These are phyloP conservation scores for Xylariaceae sp. DNA, from an alignment of 2,329 filamentous ascomycete genomes.

Conservation along the genomic window DNA sequence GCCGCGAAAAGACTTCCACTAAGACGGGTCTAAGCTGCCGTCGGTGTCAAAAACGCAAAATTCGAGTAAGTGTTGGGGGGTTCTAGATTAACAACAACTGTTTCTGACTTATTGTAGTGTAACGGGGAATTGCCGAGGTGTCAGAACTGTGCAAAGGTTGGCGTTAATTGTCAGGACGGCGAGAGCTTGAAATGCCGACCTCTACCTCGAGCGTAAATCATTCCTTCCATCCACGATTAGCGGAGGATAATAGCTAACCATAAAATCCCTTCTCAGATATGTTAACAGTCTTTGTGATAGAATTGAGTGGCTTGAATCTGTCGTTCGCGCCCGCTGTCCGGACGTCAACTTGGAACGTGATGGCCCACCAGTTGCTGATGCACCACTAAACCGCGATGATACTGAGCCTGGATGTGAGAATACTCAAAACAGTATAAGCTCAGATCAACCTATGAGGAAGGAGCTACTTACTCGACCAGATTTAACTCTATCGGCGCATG, in stretches of 20 bases:
- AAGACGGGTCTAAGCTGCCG: slow-evolving; percentile 21
- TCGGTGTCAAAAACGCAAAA: slow-evolving; percentile 56
- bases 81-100: no score
- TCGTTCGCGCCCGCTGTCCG: slow-evolving; percentile 49
- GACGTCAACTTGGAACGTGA: slow-evolving; percentile 46
- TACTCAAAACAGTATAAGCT: background rate
- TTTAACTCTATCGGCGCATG: background rate
- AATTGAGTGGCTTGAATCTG: slow-evolving; percentile 53
- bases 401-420: slow-evolving; percentile 22
- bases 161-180: slow-evolving; percentile 23
- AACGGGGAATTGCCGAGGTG: slow-evolving; percentile 26
- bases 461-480: background rate
- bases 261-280: slow-evolving; percentile 1
- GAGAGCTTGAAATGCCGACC: slow-evolving; percentile 23
- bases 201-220: slow-evolving; percentile 49
- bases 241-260: background rate
- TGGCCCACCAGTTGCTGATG: slow-evolving; percentile 11
- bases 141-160: slow-evolving; percentile 19
- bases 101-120: slow-evolving; percentile 17
- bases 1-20: slow-evolving; percentile 12
- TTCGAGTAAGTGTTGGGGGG: slow-evolving; percentile 52
- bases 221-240: background rate
- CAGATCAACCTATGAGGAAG: background rate
- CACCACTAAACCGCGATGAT: background rate
- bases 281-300: slow-evolving; percentile 31